Evolutionary conservation across 768 basidiomycete species (phyloP), one percentile per base, ranked within the genome.

Genomic region (Russula foetens): DNA sequence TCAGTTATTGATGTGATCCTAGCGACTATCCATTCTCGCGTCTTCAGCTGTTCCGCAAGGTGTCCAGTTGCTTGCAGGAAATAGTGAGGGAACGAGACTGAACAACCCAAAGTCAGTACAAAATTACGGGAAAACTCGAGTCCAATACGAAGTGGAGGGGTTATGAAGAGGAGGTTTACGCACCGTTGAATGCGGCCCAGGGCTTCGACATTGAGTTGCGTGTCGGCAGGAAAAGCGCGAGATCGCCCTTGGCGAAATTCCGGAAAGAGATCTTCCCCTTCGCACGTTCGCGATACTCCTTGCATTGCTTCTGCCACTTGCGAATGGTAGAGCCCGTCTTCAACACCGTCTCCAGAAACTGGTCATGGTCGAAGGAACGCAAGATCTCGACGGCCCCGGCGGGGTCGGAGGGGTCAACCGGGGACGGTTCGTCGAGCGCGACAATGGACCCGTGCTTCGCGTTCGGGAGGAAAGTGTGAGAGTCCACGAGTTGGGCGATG

Each of bases 181-280:
- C 70, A 93, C 94, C 90, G 73, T 98, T 99, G 75, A 98, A 99
- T 11, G 97, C 97, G 24, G 96, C 97, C 96, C 97, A 99, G 1
- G 92, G 90, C 71, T 90, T 92, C 45, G 89, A 87, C 7, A 91
- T 83, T 29, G 93, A 92, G 72, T 98, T 98, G 49, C 95, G 80
- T 0, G 97, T 99, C 2, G 97, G 97, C 15, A 99, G 76, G 74
- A 99, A 99, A 31, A 99, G 76, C 1, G 95, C 96, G 53, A 99
- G 77, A 73, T 99, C 97, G 11, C 95, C 94, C 71, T 93, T 95
- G 8, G 88, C 79, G 66, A 98, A 98, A 74, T 95, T 96, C 67
- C 92, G 80, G 73, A 98, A 98, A 0, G 95, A 90, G 58, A 99
- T 96, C 74, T 97, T 97, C 58, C 94, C 92, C 73, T 89, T 93